These are phyloP conservation scores for Agaricus subrufescens DNA, from an alignment of 768 basidiomycete species.

Conservation along the genomic window DNA sequence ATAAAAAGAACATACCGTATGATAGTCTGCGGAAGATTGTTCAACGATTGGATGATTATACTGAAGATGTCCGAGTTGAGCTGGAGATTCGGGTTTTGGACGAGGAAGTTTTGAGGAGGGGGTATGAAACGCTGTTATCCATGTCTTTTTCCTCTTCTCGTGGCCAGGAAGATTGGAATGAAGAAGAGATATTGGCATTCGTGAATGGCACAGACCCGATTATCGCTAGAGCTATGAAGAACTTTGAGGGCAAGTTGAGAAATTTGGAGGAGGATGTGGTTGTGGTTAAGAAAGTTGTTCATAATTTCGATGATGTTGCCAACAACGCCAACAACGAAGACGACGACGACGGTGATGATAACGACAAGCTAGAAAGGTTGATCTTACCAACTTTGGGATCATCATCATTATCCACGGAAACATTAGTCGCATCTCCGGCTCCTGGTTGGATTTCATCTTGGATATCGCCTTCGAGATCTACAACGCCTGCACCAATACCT, in stretches of 20 bases:
- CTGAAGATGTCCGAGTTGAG: constrained; percentile 78
- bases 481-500: no score
- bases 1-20: constrained; percentile 15
- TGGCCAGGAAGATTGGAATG: neutral
- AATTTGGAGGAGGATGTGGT: constrained; percentile 78
- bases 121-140: constrained; percentile 64
- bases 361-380: neutral
- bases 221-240: constrained; percentile 40
- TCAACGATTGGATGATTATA: constrained; percentile 64
- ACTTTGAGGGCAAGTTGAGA: constrained; percentile 56
- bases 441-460: no score
- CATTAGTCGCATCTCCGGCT: no score
- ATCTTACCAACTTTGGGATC: no score
- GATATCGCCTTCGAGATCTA: no score
- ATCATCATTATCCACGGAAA: no score
- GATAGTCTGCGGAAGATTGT: constrained; percentile 47
- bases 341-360: neutral
- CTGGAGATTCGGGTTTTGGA: constrained; percentile 76
- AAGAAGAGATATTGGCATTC: constrained; percentile 39
- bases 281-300: constrained; percentile 53
- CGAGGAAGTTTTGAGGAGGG: constrained; percentile 57
- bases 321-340: neutral
- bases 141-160: constrained; percentile 35
- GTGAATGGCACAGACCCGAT: constrained; percentile 46
- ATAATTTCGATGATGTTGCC: constrained; percentile 29